Evolutionary conservation across 2,329 filamentous ascomycete genomes (phyloP).

Genomic region (Ramichloridium luteum): DNA sequence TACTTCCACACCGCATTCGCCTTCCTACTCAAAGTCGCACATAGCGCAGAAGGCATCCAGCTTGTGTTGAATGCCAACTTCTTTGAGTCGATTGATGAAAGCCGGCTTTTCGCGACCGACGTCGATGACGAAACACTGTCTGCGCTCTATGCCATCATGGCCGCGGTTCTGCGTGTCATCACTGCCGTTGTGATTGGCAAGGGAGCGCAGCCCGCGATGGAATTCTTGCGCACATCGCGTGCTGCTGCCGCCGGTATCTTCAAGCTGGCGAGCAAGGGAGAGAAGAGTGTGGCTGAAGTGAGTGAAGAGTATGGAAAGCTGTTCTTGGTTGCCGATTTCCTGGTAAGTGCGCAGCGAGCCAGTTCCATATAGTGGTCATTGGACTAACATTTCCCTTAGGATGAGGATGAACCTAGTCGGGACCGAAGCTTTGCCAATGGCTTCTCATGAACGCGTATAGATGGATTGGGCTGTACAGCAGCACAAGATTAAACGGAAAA

Average conservation of each 20-base stretch:
- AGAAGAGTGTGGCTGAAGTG: not conserved
- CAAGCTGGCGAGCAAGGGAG: slow-evolving; percentile 55
- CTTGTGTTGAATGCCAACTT: slow-evolving; percentile 82
- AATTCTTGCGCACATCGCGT: slow-evolving; percentile 72
- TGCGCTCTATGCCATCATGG: slow-evolving; percentile 73
- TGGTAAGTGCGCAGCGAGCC: slow-evolving; percentile 49
- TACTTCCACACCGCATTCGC: slow-evolving; percentile 66
- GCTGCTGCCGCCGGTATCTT: slow-evolving; percentile 78
- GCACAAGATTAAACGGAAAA: too few relatives aligned
- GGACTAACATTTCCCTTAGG: slow-evolving; percentile 10
- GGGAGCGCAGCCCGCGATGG: slow-evolving; percentile 62
- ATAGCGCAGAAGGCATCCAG: slow-evolving; percentile 72
- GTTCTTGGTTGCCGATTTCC: not conserved
- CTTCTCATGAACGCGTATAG: not conserved
- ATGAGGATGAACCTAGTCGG: slow-evolving; percentile 33
- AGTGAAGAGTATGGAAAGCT: slow-evolving; percentile 1
- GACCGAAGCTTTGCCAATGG: not conserved
- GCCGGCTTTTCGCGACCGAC: slow-evolving; percentile 77
- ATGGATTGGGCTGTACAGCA: too few relatives aligned
- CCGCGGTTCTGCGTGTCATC: slow-evolving; percentile 68
- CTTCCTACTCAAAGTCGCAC: slow-evolving; percentile 70
- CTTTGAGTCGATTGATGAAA: slow-evolving; percentile 67
- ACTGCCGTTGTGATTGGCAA: slow-evolving; percentile 69
- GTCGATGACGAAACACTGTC: slow-evolving; percentile 73
- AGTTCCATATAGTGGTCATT: slow-evolving; percentile 31